These are phyloP conservation scores for Colletotrichum graminicola DNA, from an alignment of 2,329 filamentous ascomycete species.

Conservation along the genomic window DNA sequence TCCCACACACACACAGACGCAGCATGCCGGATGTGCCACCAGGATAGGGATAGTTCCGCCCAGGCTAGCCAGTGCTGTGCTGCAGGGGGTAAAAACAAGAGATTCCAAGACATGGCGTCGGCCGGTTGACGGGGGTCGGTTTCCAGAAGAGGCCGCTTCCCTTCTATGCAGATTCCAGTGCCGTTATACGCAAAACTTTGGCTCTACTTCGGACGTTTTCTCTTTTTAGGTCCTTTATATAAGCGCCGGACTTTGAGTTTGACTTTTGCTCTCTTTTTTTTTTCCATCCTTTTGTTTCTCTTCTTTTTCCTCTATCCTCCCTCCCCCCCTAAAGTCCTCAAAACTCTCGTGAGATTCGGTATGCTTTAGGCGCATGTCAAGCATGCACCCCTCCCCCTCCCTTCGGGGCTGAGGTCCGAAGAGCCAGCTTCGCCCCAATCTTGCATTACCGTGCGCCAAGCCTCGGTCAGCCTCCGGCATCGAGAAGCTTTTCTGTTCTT, in stretches of 20 bases:
- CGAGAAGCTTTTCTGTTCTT: slow-evolving; percentile 6
- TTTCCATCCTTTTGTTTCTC: neutral
- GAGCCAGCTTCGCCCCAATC: slow-evolving; percentile 25
- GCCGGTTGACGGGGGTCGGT: neutral
- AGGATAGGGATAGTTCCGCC: slow-evolving; percentile 41
- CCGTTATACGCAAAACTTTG: slow-evolving; percentile 32
- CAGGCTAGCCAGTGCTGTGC: slow-evolving; percentile 1
- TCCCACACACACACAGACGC: neutral
- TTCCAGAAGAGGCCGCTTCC: slow-evolving; percentile 26
- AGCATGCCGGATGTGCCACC: slow-evolving; percentile 39
- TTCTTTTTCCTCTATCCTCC: neutral
- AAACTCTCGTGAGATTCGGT: slow-evolving; percentile 1
- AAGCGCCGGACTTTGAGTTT: too few species aligned
- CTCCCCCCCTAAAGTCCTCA: too few species aligned
- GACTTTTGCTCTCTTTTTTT: too few species aligned
- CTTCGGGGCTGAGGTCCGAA: neutral
- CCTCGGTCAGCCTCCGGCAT: slow-evolving; percentile 33
- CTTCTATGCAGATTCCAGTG: slow-evolving; percentile 31
- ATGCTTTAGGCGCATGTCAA: slow-evolving; percentile 3
- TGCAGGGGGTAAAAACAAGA: slow-evolving; percentile 20
- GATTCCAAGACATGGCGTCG: neutral
- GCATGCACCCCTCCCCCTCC: slow-evolving; percentile 11
- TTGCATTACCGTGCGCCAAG: slow-evolving; percentile 28
- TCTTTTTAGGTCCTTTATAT: neutral
- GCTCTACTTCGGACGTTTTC: slow-evolving; percentile 28